A percentile compares a stretch with the other conserved stretches of the same genome.
These are phyloP conservation scores for Pugionium dolabratum DNA, from an alignment of 345 rosid genomes.

Conservation along the genomic window DNA sequence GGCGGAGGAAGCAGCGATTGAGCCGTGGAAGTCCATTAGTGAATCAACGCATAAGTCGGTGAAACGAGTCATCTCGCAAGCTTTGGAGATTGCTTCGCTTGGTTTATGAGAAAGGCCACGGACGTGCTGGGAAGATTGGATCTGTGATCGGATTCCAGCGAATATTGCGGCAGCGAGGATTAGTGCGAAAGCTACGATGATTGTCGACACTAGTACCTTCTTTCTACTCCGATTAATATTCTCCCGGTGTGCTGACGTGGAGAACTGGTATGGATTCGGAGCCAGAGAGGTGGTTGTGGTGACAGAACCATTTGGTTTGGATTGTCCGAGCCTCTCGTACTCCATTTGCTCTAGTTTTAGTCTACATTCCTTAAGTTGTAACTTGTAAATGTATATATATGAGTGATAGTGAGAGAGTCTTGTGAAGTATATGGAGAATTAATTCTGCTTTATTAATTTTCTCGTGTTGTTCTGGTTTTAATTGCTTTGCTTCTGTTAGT, in stretches of 20 bases:
- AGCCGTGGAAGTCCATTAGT: conserved; percentile 68
- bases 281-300: not conserved
- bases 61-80: conserved; percentile 66
- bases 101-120: conserved; percentile 52
- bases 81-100: conserved; percentile 68
- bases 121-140: conserved; percentile 16
- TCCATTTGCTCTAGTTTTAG: conserved; percentile 42
- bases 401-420: conserved; percentile 5
- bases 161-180: conserved; percentile 64
- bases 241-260: conserved; percentile 20
- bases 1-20: conserved; percentile 51
- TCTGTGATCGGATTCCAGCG: conserved; percentile 45
- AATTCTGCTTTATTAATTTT: not conserved
- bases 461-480: conserved; percentile 9
- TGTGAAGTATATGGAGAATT: not conserved
- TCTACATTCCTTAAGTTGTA: conserved; percentile 4
- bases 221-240: conserved; percentile 14
- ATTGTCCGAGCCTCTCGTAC: conserved; percentile 51
- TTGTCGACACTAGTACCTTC: conserved; percentile 49
- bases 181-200: conserved; percentile 45
- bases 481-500: conserved; percentile 18
- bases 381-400: conserved; percentile 18
- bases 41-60: conserved; percentile 70
- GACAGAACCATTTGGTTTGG: conserved; percentile 39
- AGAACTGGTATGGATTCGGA: conserved; percentile 22